Evolutionary conservation across 768 basidiomycete genomes (phyloP), one percentile per base, ranked within the genome.

Genomic region (Harrya chromipes): DNA sequence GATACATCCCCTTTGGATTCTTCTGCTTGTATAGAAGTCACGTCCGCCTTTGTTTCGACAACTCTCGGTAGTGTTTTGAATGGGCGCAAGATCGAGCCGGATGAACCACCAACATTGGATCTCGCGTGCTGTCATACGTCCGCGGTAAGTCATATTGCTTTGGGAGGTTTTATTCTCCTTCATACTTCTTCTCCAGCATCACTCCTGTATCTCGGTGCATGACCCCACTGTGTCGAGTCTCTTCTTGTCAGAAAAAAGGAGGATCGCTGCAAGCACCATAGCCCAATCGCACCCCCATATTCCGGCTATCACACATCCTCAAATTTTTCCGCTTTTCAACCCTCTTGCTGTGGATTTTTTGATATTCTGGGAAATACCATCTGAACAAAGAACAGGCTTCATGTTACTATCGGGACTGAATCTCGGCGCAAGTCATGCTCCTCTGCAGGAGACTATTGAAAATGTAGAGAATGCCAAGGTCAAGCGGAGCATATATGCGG

Each of bases 401-500:
- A 59, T 83, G 17, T 68, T 79, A 26, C 55, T 87, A 5, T 72
- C 82, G 16, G 82, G 82, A 6, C 60, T 85, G 20, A 75, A 72
- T 14, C 74, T 90, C 11, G 89, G 91, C 7, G 85, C 88, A 10
- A 66, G 74, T 4, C 85, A 89, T 62, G 88, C 82, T 11, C 68
- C 80, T 13, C 72, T 95, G 49, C 73, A 79, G 16, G 75, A 77
- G 41, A 72, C 84, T 33, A 75, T 93, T 6, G 74, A 80, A 41
- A 74, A 78, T 17, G 77, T 80, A 10, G 82, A 83, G 59, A 72
- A 69, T 39, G 76, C 77, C 11, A 88, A 89, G 67, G 76, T 76
- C 20, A 87, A 84, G 52, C 79, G 92, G 39, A 90, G 81, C 54
- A 91, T 97, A 80, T 97, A 92, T 62, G 91, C 90, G 19, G 92